These are phyloP conservation scores for Daldinia concentrica DNA, from an alignment of 495 filamentous ascomycete species.

Conservation along the genomic window DNA sequence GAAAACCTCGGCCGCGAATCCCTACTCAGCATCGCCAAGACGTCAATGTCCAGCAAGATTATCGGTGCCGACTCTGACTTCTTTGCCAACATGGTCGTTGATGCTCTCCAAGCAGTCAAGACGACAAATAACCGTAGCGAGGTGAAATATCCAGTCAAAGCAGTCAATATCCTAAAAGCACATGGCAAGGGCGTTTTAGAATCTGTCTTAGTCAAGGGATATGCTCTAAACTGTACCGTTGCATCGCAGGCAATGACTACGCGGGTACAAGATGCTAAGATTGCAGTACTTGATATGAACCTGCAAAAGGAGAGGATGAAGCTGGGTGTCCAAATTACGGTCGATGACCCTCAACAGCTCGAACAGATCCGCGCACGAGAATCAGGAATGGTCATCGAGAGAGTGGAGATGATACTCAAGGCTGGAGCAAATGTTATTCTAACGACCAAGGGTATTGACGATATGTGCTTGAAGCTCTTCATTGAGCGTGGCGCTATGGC, in stretches of 20 bases:
- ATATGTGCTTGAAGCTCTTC: constrained; percentile 92
- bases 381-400: constrained; percentile 89
- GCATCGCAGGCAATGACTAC: constrained; percentile 98
- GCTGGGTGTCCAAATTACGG: constrained; percentile 96
- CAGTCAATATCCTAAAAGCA: constrained; percentile 97
- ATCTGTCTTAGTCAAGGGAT: constrained; percentile 92
- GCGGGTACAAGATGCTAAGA: constrained; percentile 90
- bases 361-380: constrained; percentile 96
- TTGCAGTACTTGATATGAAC: constrained; percentile 97
- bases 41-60: constrained; percentile 99
- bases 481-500: constrained; percentile 96
- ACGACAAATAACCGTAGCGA: constrained; percentile 88
- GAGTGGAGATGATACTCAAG: constrained; percentile 97
- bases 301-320: constrained; percentile 99
- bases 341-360: constrained; percentile 95
- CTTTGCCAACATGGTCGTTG: constrained; percentile 95
- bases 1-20: constrained; percentile 89
- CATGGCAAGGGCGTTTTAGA: constrained; percentile 93
- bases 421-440: constrained; percentile 95
- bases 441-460: constrained; percentile 98
- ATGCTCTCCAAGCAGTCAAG: constrained; percentile 96
- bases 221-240: constrained; percentile 98
- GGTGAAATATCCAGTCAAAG: constrained; percentile 97
- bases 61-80: constrained; percentile 96
- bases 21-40: constrained; percentile 94